Base-by-base conservation (phyloP, 257 asterid species). In the Vinca minor region DNA sequence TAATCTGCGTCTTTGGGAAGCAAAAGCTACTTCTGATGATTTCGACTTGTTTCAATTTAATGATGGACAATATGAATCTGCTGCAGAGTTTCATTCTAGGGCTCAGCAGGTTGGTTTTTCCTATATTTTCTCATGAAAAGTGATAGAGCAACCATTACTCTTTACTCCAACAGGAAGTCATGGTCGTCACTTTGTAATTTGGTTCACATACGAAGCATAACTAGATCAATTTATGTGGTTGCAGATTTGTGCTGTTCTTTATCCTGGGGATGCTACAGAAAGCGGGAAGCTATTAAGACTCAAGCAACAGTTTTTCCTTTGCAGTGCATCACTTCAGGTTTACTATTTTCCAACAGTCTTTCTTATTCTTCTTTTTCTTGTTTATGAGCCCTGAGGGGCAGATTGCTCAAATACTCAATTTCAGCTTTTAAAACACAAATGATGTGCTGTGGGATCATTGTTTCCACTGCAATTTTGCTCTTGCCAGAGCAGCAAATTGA, bases 321-420 rank as follows among this genome's bases (percentile, higher is more conserved):
- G 99, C 69, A 87, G 99, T 82, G 99, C 99, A 56, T 93, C 99
- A 15, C 97, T 89, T 79, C 99, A 89, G 98, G 98, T 93, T 69
- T 67, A 56, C 13, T 23, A 66, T 56, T 65, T 60, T 73, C 6
- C 11, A 10, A 48, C 50, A 29, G 55, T 23, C 39, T 56, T 66
- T 41, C 39, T 56, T 41, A n/a, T n/a, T n/a, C n/a, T 3, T 12
- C 28, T 11, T 34, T 3, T 34, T 41, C 26, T 47, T 48, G 3
- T 5, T n/a, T n/a, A n/a, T n/a, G n/a, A n/a, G n/a, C n/a, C n/a
- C n/a, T n/a, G n/a, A n/a, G n/a, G n/a, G n/a, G n/a, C n/a, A n/a
- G n/a, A n/a, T n/a, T n/a, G n/a, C n/a, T n/a, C n/a, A n/a, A n/a
- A n/a, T n/a, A n/a, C n/a, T n/a, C n/a, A n/a, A n/a, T n/a, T n/a